phyloP scores from a whole-genome alignment of 257 asterid species.

The Paraleonurus japonicus region DNA sequence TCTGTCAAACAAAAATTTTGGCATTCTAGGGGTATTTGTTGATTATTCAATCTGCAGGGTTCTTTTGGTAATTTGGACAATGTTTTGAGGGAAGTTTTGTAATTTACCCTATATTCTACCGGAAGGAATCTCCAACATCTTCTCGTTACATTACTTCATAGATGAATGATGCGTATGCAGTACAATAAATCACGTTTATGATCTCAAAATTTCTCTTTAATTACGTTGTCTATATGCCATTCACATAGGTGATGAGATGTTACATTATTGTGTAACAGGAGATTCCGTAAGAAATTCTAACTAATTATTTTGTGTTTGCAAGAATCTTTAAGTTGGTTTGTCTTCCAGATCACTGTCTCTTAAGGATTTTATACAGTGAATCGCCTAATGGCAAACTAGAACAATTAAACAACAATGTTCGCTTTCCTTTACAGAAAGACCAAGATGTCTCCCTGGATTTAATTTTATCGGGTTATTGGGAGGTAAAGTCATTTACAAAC shows the following conservation, averaged over 20 bases:
- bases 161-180: no score
- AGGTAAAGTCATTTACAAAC: slow-evolving; percentile 42
- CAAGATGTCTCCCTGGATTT: slow-evolving; percentile 71
- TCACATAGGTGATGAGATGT: no score
- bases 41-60: not conserved
- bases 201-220: no score
- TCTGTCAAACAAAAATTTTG: not conserved
- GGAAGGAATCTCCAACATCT: no score
- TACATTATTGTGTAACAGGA: no score
- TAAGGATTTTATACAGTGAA: not conserved
- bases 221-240: no score
- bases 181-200: no score
- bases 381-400: not conserved
- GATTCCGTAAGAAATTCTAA: no score
- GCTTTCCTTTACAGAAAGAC: slow-evolving; percentile 57
- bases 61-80: not conserved
- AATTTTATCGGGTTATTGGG: slow-evolving; percentile 69
- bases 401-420: not conserved
- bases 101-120: not conserved
- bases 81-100: not conserved
- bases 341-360: no score
- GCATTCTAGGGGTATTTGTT: not conserved
- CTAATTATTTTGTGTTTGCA: no score
- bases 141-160: no score
- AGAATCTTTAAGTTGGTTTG: not conserved